phyloP scores from a whole-genome alignment of 1,284 basidiomycete species.

The Malassezia sympodialis region DNA sequence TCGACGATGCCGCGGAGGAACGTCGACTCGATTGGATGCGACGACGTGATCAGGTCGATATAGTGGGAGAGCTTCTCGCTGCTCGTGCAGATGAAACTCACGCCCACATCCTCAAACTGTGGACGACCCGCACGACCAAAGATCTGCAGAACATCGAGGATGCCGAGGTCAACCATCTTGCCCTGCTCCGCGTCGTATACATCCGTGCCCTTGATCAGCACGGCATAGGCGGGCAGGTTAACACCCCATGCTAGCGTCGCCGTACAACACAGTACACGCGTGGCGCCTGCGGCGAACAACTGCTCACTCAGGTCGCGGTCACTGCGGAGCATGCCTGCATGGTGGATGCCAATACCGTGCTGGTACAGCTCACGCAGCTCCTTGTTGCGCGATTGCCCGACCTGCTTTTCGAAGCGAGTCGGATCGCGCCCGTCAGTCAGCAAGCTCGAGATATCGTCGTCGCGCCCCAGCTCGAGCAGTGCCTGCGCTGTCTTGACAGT shows the following conservation, averaged over 20 bases:
- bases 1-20: conserved; percentile 76
- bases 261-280: conserved; percentile 93
- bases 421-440: conserved; percentile 52
- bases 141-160: conserved; percentile 88
- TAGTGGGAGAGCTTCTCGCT: conserved; percentile 90
- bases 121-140: conserved; percentile 96
- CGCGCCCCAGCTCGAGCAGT: conserved; percentile 64
- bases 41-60: conserved; percentile 71
- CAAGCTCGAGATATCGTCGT: conserved; percentile 64
- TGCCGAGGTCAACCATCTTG: conserved; percentile 78
- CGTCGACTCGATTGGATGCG: conserved; percentile 92
- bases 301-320: conserved; percentile 93
- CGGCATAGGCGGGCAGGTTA: conserved; percentile 94
- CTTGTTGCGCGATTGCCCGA: conserved; percentile 74
- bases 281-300: conserved; percentile 79
- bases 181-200: conserved; percentile 57
- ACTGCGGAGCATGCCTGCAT: conserved; percentile 91
- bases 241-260: conserved; percentile 99
- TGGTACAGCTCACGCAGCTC: conserved; percentile 95
- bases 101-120: conserved; percentile 86
- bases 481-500: conserved; percentile 84
- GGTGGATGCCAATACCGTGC: conserved; percentile 86
- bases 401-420: conserved; percentile 60
- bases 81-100: conserved; percentile 90
- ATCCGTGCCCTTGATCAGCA: conserved; percentile 93